Percentiles rank a stretch among this genome's conserved stretches.
phyloP scores from a whole-genome alignment of 768 basidiomycete genomes.

The Leccinum incarnatum region DNA sequence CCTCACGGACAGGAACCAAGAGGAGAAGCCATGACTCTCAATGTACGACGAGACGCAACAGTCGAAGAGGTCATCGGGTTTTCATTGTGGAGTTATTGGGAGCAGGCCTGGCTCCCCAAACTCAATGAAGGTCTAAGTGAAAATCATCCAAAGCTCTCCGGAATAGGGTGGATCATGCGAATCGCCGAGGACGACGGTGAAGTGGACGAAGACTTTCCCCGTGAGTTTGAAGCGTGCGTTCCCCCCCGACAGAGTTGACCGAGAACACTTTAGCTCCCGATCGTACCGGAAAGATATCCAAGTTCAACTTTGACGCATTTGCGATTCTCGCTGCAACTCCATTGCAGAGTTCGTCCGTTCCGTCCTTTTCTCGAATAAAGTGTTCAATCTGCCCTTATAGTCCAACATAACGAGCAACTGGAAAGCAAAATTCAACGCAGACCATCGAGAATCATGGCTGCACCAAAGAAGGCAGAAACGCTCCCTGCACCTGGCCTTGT shows the following conservation, averaged over 20 bases:
- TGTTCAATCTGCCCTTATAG: constrained; percentile 27
- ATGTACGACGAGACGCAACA: constrained; percentile 81
- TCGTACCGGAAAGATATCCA: constrained; percentile 76
- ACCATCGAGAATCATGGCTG: constrained; percentile 62
- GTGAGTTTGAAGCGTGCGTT: constrained; percentile 46
- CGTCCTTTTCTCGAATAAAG: neutral
- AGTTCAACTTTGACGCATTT: constrained; percentile 88
- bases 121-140: constrained; percentile 65
- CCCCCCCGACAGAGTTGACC: neutral
- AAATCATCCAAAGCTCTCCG: constrained; percentile 67
- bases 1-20: constrained; percentile 67
- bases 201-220: constrained; percentile 98
- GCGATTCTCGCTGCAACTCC: constrained; percentile 78
- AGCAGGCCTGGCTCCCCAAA: constrained; percentile 77
- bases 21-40: constrained; percentile 64
- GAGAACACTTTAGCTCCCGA: constrained; percentile 71
- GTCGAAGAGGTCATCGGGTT: constrained; percentile 97
- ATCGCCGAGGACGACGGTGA: constrained; percentile 98
- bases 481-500: constrained; percentile 37
- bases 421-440: constrained; percentile 81
- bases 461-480: constrained; percentile 57
- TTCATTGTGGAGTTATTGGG: constrained; percentile 91
- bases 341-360: constrained; percentile 54
- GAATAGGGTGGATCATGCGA: constrained; percentile 87
- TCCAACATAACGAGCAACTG: constrained; percentile 75